These are phyloP conservation scores for Filobasidium floriforme DNA, from an alignment of 768 basidiomycete species.

Conservation along the genomic window DNA sequence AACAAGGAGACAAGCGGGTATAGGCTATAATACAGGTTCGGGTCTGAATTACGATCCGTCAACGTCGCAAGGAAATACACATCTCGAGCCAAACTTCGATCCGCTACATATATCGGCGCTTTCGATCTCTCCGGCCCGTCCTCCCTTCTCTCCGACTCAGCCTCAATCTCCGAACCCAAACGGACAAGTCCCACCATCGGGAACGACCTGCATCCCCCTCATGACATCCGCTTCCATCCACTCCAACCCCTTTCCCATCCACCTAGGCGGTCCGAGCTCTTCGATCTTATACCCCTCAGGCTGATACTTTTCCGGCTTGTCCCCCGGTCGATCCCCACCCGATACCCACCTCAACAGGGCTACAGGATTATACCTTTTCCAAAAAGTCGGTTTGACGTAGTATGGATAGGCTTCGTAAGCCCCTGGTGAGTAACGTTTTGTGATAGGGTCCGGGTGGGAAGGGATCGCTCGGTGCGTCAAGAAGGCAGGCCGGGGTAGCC, in stretches of 20 bases:
- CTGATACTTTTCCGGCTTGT: constrained; percentile 15
- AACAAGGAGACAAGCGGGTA: no score
- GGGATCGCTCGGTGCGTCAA: background rate
- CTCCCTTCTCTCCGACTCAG: no score
- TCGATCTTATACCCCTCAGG: constrained; percentile 17
- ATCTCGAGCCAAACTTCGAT: no score
- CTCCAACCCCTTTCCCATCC: constrained; percentile 16
- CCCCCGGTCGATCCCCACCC: constrained; percentile 11
- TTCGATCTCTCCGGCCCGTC: no score
- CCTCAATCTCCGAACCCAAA: background rate
- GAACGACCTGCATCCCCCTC: background rate
- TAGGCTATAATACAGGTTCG: no score
- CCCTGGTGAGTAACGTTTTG: background rate
- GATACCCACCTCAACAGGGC: background rate
- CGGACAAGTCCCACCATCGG: constrained; percentile 4
- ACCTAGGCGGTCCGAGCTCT: constrained; percentile 12
- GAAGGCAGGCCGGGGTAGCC: constrained; percentile 49
- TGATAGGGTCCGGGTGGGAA: background rate
- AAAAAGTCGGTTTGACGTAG: constrained; percentile 16
- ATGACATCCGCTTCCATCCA: constrained; percentile 17
- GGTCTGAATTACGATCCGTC: no score
- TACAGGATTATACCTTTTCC: constrained; percentile 9
- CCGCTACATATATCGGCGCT: no score
- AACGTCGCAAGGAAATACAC: no score
- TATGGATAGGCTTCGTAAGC: constrained; percentile 15